phyloP scores from a whole-genome alignment of 345 rosid genomes.

The Cardamine chenopodiifolia region DNA sequence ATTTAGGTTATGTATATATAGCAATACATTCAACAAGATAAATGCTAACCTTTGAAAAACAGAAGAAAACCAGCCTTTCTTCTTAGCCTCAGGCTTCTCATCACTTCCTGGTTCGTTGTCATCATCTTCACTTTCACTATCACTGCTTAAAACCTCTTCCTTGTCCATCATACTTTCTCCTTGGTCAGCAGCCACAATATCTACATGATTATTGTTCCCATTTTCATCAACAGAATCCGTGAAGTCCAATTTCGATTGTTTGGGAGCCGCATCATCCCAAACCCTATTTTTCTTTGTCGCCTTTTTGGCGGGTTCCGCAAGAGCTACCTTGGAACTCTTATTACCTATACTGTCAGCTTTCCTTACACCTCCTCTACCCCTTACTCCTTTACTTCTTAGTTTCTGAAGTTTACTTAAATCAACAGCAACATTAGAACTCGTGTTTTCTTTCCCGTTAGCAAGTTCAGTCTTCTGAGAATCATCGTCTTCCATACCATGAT shows the following conservation, averaged over 20 bases:
- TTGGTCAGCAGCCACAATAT: conserved; percentile 72
- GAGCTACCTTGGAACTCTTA: conserved; percentile 58
- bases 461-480: conserved; percentile 53
- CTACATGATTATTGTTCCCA: conserved; percentile 54
- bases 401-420: conserved; percentile 94
- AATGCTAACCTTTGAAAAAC: conserved; percentile 84
- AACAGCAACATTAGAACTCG: conserved; percentile 65
- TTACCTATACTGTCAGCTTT: conserved; percentile 74
- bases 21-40: conserved; percentile 16
- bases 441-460: conserved; percentile 81
- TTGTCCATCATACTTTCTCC: conserved; percentile 99
- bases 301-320: conserved; percentile 75
- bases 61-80: conserved; percentile 95
- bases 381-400: conserved; percentile 78
- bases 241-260: conserved; percentile 75
- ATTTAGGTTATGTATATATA: neutral
- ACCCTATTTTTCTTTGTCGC: conserved; percentile 81
- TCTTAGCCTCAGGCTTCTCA: conserved; percentile 72
- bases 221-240: conserved; percentile 68
- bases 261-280: conserved; percentile 84
- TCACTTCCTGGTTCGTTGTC: conserved; percentile 64
- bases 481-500: conserved; percentile 47
- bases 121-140: conserved; percentile 79
- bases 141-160: conserved; percentile 88
- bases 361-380: conserved; percentile 53